These are phyloP conservation scores for Cynanchum wilfordii DNA, from an alignment of 257 asterid species.

Conservation along the genomic window DNA sequence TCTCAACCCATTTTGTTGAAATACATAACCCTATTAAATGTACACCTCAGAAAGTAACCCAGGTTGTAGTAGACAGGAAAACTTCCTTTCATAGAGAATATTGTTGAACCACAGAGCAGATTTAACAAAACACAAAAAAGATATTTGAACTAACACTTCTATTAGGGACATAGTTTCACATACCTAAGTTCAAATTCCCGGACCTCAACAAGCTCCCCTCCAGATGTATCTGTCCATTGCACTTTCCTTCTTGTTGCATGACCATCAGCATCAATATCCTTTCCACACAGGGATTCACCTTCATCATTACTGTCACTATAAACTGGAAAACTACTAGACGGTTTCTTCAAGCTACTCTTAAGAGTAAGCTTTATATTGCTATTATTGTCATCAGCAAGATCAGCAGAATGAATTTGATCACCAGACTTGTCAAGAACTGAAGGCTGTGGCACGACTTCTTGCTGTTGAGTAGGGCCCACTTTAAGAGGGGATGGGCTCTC, in stretches of 20 bases:
- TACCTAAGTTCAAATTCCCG: conserved; percentile 97
- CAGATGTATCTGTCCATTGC: conserved; percentile 82
- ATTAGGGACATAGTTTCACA: conserved; percentile 7
- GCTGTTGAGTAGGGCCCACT: conserved; percentile 64
- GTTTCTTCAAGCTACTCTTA: conserved; percentile 78
- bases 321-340: conserved; percentile 25
- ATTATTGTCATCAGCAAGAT: conserved; percentile 32
- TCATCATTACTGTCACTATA: conserved; percentile 27
- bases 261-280: conserved; percentile 29
- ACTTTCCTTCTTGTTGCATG: conserved; percentile 65
- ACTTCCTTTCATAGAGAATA: not conserved
- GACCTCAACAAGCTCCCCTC: conserved; percentile 84
- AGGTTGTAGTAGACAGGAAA: not conserved
- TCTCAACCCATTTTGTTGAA: not conserved
- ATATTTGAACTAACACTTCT: not conserved
- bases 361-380: conserved; percentile 31
- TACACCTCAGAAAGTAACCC: not conserved
- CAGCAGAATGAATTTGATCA: conserved; percentile 27
- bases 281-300: conserved; percentile 26
- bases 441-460: conserved; percentile 42
- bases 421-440: conserved; percentile 35
- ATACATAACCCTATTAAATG: not conserved
- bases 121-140: not conserved
- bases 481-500: conserved; percentile 66
- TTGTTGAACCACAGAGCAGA: not conserved